Evolutionary conservation across 164 flowering plant genomes (phyloP).

Genomic region (Chimonanthus praecox): DNA sequence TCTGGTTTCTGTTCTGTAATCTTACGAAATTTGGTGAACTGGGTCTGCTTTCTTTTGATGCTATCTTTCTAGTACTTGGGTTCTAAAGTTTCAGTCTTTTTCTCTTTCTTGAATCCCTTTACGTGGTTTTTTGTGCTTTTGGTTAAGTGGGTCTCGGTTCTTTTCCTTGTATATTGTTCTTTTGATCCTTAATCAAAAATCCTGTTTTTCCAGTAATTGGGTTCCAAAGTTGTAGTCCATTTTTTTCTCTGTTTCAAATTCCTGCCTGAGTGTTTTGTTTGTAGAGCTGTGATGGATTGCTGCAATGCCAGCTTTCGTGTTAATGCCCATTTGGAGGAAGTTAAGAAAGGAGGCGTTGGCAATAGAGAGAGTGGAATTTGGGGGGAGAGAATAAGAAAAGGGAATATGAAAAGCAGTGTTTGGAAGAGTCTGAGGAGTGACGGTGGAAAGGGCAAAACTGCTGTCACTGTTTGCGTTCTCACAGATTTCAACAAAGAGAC

Average conservation of each 20-base stretch:
- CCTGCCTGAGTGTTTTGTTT: neutral
- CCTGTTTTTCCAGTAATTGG: slow-evolving; percentile 6
- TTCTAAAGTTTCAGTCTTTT: too few species aligned
- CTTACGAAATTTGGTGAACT: too few species aligned
- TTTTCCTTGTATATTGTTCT: neutral
- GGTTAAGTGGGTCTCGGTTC: neutral
- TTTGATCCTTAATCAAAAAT: slow-evolving; percentile 3
- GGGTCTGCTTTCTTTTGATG: too few species aligned
- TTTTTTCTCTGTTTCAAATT: neutral
- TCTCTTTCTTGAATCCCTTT: too few species aligned
- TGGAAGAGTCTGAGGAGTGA: slow-evolving; percentile 26
- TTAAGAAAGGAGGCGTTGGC: slow-evolving; percentile 6
- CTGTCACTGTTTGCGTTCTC: slow-evolving; percentile 48
- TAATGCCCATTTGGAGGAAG: slow-evolving; percentile 17
- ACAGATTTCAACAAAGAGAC: slow-evolving; percentile 45
- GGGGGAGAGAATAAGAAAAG: slow-evolving; percentile 38
- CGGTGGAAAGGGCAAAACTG: slow-evolving; percentile 31
- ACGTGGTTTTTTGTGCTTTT: too few species aligned
- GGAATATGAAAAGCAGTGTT: slow-evolving; percentile 20
- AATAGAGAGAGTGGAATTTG: slow-evolving; percentile 29
- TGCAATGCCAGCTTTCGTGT: slow-evolving; percentile 31
- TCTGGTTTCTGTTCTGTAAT: too few species aligned
- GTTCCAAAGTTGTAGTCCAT: neutral
- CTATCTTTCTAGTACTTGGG: too few species aligned
- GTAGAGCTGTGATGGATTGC: slow-evolving; percentile 38